Conservation (phyloP, 148 eudicot species). For the Silene uniflora region DNA sequence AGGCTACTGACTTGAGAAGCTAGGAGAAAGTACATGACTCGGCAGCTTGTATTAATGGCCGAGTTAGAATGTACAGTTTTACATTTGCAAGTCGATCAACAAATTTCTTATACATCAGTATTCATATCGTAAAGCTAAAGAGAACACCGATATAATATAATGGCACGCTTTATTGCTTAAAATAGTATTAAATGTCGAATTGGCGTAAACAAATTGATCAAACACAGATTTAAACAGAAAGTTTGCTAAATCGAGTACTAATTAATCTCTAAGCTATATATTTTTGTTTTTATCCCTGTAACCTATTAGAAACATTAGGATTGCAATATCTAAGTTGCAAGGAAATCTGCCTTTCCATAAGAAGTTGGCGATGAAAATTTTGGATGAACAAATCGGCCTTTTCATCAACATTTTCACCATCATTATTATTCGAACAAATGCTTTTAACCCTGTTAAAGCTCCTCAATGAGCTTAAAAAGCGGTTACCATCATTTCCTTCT, state of each 20-base stretch:
- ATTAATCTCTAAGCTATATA: background rate
- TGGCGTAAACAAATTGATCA: background rate
- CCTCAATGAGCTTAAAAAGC: constrained; percentile 21
- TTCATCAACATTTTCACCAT: constrained; percentile 49
- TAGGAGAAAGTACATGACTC: background rate
- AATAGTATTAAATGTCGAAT: background rate
- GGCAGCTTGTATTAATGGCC: background rate
- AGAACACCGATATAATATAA: background rate
- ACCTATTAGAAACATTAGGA: constrained; percentile 5
- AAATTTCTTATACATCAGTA: too few species aligned
- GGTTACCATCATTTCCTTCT: background rate
- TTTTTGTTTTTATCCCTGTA: too few species aligned
- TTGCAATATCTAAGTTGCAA: constrained; percentile 55
- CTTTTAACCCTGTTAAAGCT: constrained; percentile 25
- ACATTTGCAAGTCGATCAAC: too few species aligned
- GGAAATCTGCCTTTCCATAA: constrained; percentile 62
- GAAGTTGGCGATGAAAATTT: constrained; percentile 60
- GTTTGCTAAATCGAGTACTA: background rate
- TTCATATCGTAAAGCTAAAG: background rate
- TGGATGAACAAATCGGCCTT: constrained; percentile 67
- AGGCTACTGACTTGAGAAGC: background rate
- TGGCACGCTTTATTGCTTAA: background rate
- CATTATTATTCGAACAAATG: background rate
- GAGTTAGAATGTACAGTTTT: background rate
- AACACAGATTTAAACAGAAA: background rate